phyloP scores from a whole-genome alignment of 768 basidiomycete species.

The Xerocomus brunneocitrinus region DNA sequence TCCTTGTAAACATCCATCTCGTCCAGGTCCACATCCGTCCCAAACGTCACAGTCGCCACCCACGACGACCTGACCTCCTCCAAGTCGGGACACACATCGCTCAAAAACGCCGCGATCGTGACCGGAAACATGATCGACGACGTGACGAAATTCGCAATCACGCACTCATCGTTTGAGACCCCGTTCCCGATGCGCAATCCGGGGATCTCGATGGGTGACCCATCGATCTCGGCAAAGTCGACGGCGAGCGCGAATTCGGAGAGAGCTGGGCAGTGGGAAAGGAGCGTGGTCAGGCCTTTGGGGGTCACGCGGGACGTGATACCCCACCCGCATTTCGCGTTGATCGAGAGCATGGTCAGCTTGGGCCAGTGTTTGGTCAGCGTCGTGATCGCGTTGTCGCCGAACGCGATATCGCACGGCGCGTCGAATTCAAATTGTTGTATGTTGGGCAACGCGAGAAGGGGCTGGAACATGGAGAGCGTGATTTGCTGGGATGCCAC shows the following conservation, averaged over 20 bases:
- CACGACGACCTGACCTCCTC: conserved; percentile 12
- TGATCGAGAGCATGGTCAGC: conserved; percentile 13
- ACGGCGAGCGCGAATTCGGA: conserved; percentile 15
- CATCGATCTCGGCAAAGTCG: conserved; percentile 20
- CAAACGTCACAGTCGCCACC: background rate
- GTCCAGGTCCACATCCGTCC: conserved; percentile 3
- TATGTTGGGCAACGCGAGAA: conserved; percentile 14
- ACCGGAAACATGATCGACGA: conserved; percentile 18
- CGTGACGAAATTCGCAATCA: conserved; percentile 14
- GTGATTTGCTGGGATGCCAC: conserved; percentile 2
- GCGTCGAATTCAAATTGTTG: conserved; percentile 12
- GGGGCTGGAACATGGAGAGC: conserved; percentile 15
- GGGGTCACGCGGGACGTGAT: conserved; percentile 16
- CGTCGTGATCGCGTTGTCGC: conserved; percentile 17
- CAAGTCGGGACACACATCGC: conserved; percentile 21
- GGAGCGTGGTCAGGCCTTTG: conserved; percentile 18
- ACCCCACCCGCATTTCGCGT: conserved; percentile 18
- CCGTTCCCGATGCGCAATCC: conserved; percentile 8
- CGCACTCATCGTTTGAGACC: conserved; percentile 6
- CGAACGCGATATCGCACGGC: conserved; percentile 18
- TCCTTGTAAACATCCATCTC: conserved; percentile 10
- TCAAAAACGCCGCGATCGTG: conserved; percentile 24
- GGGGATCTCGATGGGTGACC: background rate
- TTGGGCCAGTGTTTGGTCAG: conserved; percentile 21
- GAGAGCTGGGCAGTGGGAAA: conserved; percentile 12